Percentiles rank a stretch among this genome's conserved stretches.
Conservation (phyloP, 2,329 filamentous ascomycete species). For the Ceratocystiopsis minuta region DNA sequence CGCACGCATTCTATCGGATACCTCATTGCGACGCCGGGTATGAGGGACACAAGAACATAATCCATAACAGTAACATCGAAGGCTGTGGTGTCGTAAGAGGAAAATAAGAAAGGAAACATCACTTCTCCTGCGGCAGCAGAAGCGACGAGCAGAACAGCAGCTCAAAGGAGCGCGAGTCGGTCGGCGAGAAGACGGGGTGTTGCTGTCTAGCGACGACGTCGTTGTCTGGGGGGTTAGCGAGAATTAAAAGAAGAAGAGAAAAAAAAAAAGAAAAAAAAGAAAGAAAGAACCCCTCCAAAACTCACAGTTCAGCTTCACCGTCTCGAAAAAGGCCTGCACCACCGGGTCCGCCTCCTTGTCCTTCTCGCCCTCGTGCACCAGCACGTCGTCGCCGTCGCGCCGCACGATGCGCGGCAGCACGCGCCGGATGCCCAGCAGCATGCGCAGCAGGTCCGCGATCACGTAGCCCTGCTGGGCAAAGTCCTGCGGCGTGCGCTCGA, state of each 20-base stretch:
- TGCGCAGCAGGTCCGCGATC: constrained; percentile 39
- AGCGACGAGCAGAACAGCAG: constrained; percentile 26
- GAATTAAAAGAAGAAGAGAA: background rate
- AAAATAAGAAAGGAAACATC: background rate
- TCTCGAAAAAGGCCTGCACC: constrained; percentile 34
- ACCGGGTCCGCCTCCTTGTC: constrained; percentile 23
- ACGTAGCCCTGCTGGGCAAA: constrained; percentile 42
- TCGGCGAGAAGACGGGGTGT: constrained; percentile 31
- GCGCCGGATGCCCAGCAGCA: constrained; percentile 43
- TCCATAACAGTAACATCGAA: background rate
- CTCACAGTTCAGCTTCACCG: constrained; percentile 40
- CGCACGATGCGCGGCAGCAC: constrained; percentile 34
- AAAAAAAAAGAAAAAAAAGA: too few species aligned
- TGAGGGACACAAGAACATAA: background rate
- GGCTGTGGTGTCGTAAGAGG: too few species aligned
- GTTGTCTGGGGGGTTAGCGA: constrained; percentile 14
- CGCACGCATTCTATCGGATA: too few species aligned
- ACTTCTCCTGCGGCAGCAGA: constrained; percentile 16
- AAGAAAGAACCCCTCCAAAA: constrained; percentile 9
- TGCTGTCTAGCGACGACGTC: constrained; percentile 29
- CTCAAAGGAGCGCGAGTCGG: constrained; percentile 28
- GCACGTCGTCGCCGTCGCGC: constrained; percentile 27
- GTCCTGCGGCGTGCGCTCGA: constrained; percentile 36
- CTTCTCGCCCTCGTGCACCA: constrained; percentile 18
- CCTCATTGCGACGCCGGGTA: too few species aligned